Percentiles rank a stretch among this genome's conserved stretches.
These are phyloP conservation scores for Coprinellus micaceus DNA, from an alignment of 768 basidiomycete species.

Conservation along the genomic window DNA sequence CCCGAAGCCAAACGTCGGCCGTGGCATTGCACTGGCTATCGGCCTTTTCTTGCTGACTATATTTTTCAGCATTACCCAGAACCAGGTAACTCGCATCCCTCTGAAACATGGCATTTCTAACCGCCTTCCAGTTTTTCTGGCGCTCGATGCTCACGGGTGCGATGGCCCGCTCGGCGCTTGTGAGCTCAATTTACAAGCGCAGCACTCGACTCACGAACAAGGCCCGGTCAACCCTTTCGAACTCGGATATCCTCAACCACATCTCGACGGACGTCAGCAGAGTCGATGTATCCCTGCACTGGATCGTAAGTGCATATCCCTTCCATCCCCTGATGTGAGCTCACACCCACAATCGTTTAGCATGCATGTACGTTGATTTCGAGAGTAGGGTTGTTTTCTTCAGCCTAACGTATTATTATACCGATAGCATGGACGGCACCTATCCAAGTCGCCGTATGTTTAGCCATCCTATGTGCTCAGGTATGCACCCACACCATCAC, in stretches of 20 bases:
- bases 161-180: slow-evolving; percentile 61
- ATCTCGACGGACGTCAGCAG: slow-evolving; percentile 66
- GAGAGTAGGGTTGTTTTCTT: background rate
- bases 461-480: slow-evolving; percentile 57
- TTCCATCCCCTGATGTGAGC: too few species aligned
- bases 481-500: slow-evolving; percentile 23
- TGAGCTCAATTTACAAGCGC: slow-evolving; percentile 67
- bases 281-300: slow-evolving; percentile 61
- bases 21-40: slow-evolving; percentile 57
- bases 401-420: too few species aligned
- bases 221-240: slow-evolving; percentile 58
- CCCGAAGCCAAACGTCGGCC: slow-evolving; percentile 39
- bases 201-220: slow-evolving; percentile 63
- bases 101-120: background rate
- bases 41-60: slow-evolving; percentile 51
- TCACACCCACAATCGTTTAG: too few species aligned
- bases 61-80: slow-evolving; percentile 51
- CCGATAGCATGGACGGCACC: slow-evolving; percentile 65
- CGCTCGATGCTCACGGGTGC: slow-evolving; percentile 65
- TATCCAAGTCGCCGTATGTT: slow-evolving; percentile 57
- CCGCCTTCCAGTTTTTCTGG: slow-evolving; percentile 56
- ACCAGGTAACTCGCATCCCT: slow-evolving; percentile 44
- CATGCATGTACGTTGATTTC: slow-evolving; percentile 32
- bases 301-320: slow-evolving; percentile 62
- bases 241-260: slow-evolving; percentile 57